Conservation (phyloP, 2,329 filamentous ascomycete genomes). For the Hypomyces rosellus region DNA sequence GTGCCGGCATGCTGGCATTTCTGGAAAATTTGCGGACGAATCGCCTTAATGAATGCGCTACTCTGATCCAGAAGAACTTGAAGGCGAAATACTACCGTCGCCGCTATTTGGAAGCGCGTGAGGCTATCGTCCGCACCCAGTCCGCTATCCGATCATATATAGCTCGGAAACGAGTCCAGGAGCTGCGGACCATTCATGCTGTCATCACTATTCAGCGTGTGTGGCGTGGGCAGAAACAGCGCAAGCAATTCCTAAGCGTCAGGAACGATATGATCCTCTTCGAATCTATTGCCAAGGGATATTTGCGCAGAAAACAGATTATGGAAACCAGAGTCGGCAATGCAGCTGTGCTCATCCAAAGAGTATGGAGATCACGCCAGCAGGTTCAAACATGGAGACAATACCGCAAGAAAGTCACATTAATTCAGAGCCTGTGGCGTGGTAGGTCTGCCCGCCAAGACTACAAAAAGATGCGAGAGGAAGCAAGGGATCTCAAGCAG, state of each 20-base stretch:
- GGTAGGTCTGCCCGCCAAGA: slow-evolving; percentile 71
- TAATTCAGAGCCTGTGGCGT: slow-evolving; percentile 90
- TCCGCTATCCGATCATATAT: slow-evolving; percentile 69
- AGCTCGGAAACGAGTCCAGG: slow-evolving; percentile 70
- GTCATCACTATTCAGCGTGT: slow-evolving; percentile 92
- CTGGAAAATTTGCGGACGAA: slow-evolving; percentile 88
- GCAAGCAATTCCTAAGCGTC: slow-evolving; percentile 71
- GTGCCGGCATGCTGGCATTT: slow-evolving; percentile 97
- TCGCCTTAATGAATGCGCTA: slow-evolving; percentile 85
- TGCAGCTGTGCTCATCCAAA: slow-evolving; percentile 83
- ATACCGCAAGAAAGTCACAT: slow-evolving; percentile 81
- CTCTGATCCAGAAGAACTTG: slow-evolving; percentile 98
- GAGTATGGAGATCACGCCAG: slow-evolving; percentile 76
- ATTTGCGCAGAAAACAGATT: slow-evolving; percentile 81
- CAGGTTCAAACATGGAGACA: slow-evolving; percentile 77
- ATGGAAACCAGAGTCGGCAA: slow-evolving; percentile 92
- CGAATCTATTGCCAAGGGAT: slow-evolving; percentile 87
- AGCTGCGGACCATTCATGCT: slow-evolving; percentile 75
- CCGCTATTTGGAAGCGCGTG: slow-evolving; percentile 80
- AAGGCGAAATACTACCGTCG: slow-evolving; percentile 91
- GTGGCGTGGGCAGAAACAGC: slow-evolving; percentile 88
- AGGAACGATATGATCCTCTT: slow-evolving; percentile 80
- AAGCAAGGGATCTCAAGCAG: slow-evolving; percentile 96
- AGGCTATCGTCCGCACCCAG: slow-evolving; percentile 75
- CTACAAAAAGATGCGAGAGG: slow-evolving; percentile 89